Evolutionary conservation across 805 yeast species (phyloP).

Genomic region (Starmerella vaccinii): DNA sequence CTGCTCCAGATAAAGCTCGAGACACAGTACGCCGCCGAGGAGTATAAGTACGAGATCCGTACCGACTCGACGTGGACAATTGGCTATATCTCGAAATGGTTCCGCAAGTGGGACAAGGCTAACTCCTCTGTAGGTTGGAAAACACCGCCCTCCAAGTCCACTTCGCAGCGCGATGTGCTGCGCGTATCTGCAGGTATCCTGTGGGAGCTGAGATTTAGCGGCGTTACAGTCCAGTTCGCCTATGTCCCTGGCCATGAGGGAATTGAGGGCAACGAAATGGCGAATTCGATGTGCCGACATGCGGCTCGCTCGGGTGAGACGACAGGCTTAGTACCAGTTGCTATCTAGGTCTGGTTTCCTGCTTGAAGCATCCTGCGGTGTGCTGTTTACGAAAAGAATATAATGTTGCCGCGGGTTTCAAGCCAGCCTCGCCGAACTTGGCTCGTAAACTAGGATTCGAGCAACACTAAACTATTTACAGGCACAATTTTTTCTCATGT

Average conservation of each 20-base stretch:
- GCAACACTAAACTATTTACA: too few species aligned
- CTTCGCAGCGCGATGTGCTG: slow-evolving; percentile 7
- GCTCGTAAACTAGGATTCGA: too few species aligned
- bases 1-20: slow-evolving; percentile 12
- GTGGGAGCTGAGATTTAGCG: slow-evolving; percentile 16
- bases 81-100: slow-evolving; percentile 8
- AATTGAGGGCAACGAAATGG: slow-evolving; percentile 11
- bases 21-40: background rate
- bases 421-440: too few species aligned
- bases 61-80: slow-evolving; percentile 10
- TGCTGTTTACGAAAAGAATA: too few species aligned
- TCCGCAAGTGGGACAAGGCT: slow-evolving; percentile 10
- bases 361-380: too few species aligned
- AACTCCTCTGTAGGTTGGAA: slow-evolving; percentile 10
- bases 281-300: slow-evolving; percentile 9
- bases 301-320: slow-evolving; percentile 7
- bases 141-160: background rate
- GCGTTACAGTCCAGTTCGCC: slow-evolving; percentile 1
- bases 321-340: slow-evolving; percentile 2
- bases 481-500: too few species aligned
- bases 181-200: slow-evolving; percentile 16
- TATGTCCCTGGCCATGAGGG: slow-evolving; percentile 15
- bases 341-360: background rate
- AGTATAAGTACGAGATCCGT: background rate
- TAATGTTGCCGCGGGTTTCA: too few species aligned